These are phyloP conservation scores for Phylloporus rhodoxanthus DNA, from an alignment of 768 basidiomycete genomes.

Conservation along the genomic window DNA sequence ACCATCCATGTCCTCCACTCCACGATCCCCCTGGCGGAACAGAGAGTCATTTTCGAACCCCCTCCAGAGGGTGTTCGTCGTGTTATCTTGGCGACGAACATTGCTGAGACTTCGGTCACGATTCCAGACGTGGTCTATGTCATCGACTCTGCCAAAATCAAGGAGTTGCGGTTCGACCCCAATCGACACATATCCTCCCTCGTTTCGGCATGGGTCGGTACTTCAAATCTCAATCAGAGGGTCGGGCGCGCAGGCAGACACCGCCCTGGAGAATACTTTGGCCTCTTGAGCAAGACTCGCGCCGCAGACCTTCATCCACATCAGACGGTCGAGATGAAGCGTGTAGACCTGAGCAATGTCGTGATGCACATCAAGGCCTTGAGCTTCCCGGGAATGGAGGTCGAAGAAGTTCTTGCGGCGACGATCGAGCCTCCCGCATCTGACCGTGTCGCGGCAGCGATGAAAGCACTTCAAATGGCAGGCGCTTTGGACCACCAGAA, in stretches of 20 bases:
- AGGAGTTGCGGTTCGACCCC: constrained; percentile 87
- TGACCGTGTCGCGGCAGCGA: constrained; percentile 71
- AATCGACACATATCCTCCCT: constrained; percentile 83
- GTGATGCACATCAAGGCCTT: constrained; percentile 97
- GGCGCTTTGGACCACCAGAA: constrained; percentile 77
- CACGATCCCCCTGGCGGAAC: constrained; percentile 80
- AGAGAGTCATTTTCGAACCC: constrained; percentile 84
- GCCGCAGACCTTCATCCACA: constrained; percentile 62
- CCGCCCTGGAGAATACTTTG: constrained; percentile 85
- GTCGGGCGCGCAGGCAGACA: constrained; percentile 92
- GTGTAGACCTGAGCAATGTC: constrained; percentile 82
- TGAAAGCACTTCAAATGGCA: constrained; percentile 73
- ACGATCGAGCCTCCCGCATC: constrained; percentile 86
- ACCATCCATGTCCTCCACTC: constrained; percentile 84
- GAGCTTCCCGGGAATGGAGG: constrained; percentile 77
- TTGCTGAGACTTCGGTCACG: constrained; percentile 92
- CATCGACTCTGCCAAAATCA: constrained; percentile 82
- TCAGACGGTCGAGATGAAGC: constrained; percentile 93
- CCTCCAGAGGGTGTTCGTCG: constrained; percentile 72
- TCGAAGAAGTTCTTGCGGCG: constrained; percentile 79
- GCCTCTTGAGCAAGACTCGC: constrained; percentile 63
- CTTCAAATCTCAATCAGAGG: constrained; percentile 84
- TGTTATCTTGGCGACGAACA: constrained; percentile 90
- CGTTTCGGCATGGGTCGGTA: constrained; percentile 86
- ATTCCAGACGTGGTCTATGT: constrained; percentile 95